Evolutionary conservation across 2,329 filamentous ascomycete genomes (phyloP).

Genomic region (Zasmidium cellare): DNA sequence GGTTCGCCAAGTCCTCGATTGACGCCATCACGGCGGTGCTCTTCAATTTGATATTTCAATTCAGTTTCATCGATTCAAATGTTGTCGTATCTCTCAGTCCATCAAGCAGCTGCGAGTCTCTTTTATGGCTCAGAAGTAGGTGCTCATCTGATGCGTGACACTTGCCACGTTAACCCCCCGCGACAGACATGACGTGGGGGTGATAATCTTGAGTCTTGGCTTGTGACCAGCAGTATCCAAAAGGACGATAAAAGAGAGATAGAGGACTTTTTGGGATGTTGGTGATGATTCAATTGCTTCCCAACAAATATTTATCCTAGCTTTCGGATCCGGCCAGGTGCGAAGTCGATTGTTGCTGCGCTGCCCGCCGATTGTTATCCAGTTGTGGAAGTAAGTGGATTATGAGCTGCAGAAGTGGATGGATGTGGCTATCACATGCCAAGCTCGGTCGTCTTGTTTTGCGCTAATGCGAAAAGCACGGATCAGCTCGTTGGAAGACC

Average conservation of each 20-base stretch:
- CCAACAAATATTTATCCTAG: background rate
- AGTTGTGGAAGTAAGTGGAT: too few species aligned
- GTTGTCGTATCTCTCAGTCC: background rate
- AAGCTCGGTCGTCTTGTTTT: too few species aligned
- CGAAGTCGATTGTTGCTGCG: background rate
- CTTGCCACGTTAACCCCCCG: background rate
- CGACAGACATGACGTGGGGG: background rate
- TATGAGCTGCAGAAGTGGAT: too few species aligned
- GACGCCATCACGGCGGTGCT: constrained; percentile 5
- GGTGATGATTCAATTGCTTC: background rate
- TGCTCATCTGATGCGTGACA: background rate
- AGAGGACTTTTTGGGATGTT: background rate
- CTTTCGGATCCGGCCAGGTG: background rate
- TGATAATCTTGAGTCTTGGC: background rate
- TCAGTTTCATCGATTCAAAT: background rate
- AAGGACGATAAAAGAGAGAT: background rate
- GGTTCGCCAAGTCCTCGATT: constrained; percentile 43
- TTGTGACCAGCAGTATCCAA: background rate
- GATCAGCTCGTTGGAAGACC: too few species aligned
- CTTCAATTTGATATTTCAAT: background rate
- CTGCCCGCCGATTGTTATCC: too few species aligned
- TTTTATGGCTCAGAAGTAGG: background rate
- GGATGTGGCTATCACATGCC: too few species aligned
- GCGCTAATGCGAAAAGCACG: too few species aligned
- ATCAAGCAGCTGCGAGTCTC: background rate